Evolutionary conservation across 2,329 filamentous ascomycete genomes (phyloP).

Genomic region (Metarhizium brunneum): DNA sequence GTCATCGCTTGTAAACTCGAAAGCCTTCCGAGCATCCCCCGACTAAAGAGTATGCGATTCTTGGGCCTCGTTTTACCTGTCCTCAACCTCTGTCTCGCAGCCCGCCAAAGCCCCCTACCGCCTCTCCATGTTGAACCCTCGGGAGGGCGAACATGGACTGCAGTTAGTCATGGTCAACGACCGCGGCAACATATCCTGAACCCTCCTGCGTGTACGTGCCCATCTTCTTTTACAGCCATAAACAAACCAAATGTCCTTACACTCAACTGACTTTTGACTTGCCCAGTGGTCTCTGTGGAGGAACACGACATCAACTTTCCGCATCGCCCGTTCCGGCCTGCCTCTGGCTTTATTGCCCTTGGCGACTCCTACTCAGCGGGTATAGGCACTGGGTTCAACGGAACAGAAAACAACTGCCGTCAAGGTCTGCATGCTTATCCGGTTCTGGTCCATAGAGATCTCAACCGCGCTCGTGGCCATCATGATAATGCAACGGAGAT

Average conservation of each 20-base stretch:
- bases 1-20: too few relatives aligned
- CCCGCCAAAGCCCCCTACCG: neutral
- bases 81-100: neutral
- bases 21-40: neutral
- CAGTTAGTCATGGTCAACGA: neutral
- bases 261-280: neutral
- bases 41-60: neutral
- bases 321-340: constrained; percentile 7
- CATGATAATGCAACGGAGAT: constrained; percentile 13
- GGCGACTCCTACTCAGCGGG: constrained; percentile 40
- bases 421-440: constrained; percentile 33
- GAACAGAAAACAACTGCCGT: constrained; percentile 31
- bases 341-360: constrained; percentile 29
- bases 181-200: neutral
- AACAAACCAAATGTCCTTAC: neutral
- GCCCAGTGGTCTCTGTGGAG: neutral
- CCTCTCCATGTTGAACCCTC: neutral
- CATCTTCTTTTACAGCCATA: neutral
- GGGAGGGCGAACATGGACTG: neutral
- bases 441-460: constrained; percentile 28
- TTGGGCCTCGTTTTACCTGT: neutral
- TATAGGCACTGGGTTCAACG: constrained; percentile 34
- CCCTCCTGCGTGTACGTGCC: neutral
- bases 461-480: constrained; percentile 14
- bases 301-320: neutral